Conservation (phyloP, 495 filamentous ascomycete genomes). For the Penicillium manginii region DNA sequence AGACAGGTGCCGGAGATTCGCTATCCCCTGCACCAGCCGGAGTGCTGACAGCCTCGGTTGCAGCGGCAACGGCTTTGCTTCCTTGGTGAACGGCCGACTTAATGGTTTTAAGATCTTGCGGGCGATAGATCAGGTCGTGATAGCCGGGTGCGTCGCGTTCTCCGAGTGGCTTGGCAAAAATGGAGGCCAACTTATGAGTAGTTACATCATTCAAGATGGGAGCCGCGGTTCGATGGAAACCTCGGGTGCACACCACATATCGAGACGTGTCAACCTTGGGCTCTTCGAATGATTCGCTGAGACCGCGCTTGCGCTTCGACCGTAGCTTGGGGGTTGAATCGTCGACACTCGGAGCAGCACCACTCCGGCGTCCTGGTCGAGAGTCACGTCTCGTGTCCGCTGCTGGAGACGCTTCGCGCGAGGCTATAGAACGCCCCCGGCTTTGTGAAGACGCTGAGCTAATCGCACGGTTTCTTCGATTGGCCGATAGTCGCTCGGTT, state of each 20-base stretch:
- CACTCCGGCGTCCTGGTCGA: slow-evolving; percentile 54
- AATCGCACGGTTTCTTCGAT: slow-evolving; percentile 46
- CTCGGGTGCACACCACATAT: slow-evolving; percentile 70
- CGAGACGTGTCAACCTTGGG: slow-evolving; percentile 50
- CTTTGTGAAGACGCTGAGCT: slow-evolving; percentile 61
- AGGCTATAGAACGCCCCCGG: slow-evolving; percentile 61
- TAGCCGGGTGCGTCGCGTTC: slow-evolving; percentile 89
- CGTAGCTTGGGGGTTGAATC: slow-evolving; percentile 34
- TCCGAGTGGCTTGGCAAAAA: slow-evolving; percentile 82
- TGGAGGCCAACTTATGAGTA: slow-evolving; percentile 83
- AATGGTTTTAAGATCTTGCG: slow-evolving; percentile 89
- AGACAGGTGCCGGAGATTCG: slow-evolving; percentile 42
- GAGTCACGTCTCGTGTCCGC: slow-evolving; percentile 44
- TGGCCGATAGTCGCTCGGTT: slow-evolving; percentile 37
- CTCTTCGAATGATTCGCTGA: slow-evolving; percentile 43
- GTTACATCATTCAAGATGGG: slow-evolving; percentile 85
- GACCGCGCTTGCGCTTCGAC: slow-evolving; percentile 46
- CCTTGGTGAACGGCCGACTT: slow-evolving; percentile 77
- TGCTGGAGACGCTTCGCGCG: slow-evolving; percentile 51
- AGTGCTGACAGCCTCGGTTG: slow-evolving; percentile 55
- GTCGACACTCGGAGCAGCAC: slow-evolving; percentile 32
- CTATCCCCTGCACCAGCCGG: slow-evolving; percentile 43
- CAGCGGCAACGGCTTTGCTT: slow-evolving; percentile 69
- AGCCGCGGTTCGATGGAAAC: slow-evolving; percentile 75
- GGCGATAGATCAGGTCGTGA: slow-evolving; percentile 78